phyloP scores from a whole-genome alignment of 768 basidiomycete species.

The Symmetrospora coprosmae region DNA sequence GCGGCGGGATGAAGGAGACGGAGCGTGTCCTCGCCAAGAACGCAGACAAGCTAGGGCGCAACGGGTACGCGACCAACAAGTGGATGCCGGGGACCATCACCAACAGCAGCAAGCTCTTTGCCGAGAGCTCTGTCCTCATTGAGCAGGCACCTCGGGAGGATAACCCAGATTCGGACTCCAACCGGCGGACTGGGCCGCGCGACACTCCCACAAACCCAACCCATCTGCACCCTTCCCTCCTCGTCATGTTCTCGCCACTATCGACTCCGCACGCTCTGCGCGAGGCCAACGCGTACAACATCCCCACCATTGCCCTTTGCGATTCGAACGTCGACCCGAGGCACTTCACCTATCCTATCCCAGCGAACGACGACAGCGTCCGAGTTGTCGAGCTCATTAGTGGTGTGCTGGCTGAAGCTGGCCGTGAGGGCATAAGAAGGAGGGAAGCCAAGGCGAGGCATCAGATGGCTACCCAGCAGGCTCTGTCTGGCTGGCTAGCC shows the following conservation, averaged over 20 bases:
- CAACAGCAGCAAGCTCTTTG: conserved; percentile 62
- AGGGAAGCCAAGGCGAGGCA: conserved; percentile 23
- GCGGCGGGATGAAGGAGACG: conserved; percentile 43
- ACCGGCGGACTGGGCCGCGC: background rate
- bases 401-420: conserved; percentile 78
- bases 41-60: conserved; percentile 59
- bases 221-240: conserved; percentile 63
- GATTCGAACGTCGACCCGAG: conserved; percentile 94
- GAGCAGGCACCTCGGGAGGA: conserved; percentile 9
- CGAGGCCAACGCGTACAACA: conserved; percentile 74
- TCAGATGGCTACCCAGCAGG: too few relatives aligned
- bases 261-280: conserved; percentile 65
- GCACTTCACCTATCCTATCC: conserved; percentile 93
- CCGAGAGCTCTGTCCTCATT: background rate
- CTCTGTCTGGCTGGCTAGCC: too few relatives aligned
- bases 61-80: conserved; percentile 66
- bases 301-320: conserved; percentile 85
- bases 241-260: conserved; percentile 78
- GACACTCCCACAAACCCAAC: conserved; percentile 37
- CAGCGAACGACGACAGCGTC: conserved; percentile 89
- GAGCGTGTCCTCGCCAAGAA: conserved; percentile 41
- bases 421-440: conserved; percentile 41
- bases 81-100: conserved; percentile 96
- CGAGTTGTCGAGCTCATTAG: conserved; percentile 80
- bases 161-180: background rate